Percentiles rank a stretch among this genome's conserved stretches.
phyloP scores from a whole-genome alignment of 345 rosid species.

The Psidium friedrichsthalianum region DNA sequence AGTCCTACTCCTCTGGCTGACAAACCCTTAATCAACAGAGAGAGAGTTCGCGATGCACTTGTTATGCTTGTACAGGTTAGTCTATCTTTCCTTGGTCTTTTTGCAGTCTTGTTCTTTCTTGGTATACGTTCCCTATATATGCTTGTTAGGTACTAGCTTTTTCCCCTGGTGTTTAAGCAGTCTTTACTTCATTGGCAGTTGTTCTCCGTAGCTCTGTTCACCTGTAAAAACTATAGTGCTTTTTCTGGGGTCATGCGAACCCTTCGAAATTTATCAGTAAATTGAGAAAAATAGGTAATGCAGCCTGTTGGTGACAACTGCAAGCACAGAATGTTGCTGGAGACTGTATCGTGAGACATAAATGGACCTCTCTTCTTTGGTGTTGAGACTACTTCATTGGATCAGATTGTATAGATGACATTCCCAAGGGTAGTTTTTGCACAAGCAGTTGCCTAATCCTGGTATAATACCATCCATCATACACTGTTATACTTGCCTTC shows the following conservation, averaged over 20 bases:
- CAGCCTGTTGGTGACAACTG: neutral
- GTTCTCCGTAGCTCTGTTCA: neutral
- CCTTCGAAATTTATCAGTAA: neutral
- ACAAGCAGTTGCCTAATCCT: neutral
- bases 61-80: constrained; percentile 51
- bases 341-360: neutral
- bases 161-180: neutral
- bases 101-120: neutral
- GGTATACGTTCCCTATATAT: neutral
- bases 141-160: neutral
- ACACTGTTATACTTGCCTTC: neutral
- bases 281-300: neutral
- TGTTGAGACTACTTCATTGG: neutral
- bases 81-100: neutral
- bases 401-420: neutral
- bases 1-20: constrained; percentile 7
- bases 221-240: neutral
- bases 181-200: neutral
- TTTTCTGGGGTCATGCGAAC: neutral
- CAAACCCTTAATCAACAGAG: constrained; percentile 31
- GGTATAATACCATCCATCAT: neutral
- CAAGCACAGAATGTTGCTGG: neutral
- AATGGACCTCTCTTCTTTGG: neutral
- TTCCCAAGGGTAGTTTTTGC: neutral
- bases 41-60: constrained; percentile 54